Evolutionary conservation across 2,329 filamentous ascomycete species (phyloP), one percentile per base, ranked within the genome.

Genomic region (Penicillium thymicola): DNA sequence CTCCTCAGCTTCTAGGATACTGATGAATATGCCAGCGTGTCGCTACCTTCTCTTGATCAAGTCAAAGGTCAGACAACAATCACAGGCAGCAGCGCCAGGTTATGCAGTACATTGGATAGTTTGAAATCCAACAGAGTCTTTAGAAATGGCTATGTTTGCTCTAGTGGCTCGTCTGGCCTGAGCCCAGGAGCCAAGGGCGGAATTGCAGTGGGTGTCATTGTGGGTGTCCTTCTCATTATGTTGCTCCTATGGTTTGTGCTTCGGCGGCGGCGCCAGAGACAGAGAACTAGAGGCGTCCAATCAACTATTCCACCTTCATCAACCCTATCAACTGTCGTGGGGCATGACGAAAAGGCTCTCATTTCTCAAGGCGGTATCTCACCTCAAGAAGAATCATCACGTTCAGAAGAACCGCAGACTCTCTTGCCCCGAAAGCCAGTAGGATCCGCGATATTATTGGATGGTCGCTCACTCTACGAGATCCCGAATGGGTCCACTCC

Each of bases 191-290:
- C 66, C 14, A 71, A 71, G 62, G 67, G 61, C 1, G 70, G 69
- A 4, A 71, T 73, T 14, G 69, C 68, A 8, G 59, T 66, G 66
- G 53, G 77, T 67, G 67, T 82, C 69, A 61, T 75, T 67, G 47
- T 78, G 67, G 44, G 78, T 65, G 45, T 65, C 5, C 18, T 69
- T 5, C 36, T 69, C 9, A 28, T 70, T 6, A 3, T 65, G 1
- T 16, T 62, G 0, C 2, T 58, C 5, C 14, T 64, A 3, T 70
- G 67, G 67, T 52, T 60, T 13, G 21, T 60, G 4, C 37, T 65
- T 21, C 57, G 60, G 18, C 57, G 54, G 3, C 60, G 64, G 3
- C 61, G 60, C 28, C 50, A 55, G 36, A 30, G n/a, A 48, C 44
- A 27, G 11, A 56, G 44, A 16, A 18, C 7, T 18, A 18, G 18